Conservation (phyloP, 371 early-diverging fungal genomes). For the Rhizopus arrhizus region DNA sequence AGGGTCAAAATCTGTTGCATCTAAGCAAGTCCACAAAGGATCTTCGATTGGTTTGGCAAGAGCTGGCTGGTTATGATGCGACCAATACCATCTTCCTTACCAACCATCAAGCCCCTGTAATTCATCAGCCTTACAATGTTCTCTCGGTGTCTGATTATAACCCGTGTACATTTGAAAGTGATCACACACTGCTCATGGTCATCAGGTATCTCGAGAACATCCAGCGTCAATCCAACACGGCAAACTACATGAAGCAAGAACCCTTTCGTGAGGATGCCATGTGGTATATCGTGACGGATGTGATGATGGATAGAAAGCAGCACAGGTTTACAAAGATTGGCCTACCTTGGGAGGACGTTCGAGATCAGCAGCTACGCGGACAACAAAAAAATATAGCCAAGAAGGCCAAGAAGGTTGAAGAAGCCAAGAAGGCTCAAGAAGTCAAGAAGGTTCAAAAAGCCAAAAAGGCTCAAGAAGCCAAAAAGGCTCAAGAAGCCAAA, state of each 20-base stretch:
- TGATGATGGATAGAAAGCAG: not conserved
- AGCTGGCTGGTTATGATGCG: constrained; percentile 29
- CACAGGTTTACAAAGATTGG: not conserved
- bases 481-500: too few relatives aligned
- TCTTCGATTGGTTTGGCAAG: not conserved
- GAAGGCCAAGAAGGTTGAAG: too few relatives aligned
- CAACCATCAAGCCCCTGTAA: constrained; percentile 59
- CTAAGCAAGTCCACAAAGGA: not conserved
- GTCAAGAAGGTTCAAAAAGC: too few relatives aligned
- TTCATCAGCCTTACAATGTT: constrained; percentile 61
- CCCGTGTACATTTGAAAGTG: constrained; percentile 19
- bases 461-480: too few relatives aligned
- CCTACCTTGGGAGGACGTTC: too few relatives aligned
- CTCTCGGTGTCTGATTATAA: constrained; percentile 30
- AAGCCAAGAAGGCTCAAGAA: too few relatives aligned
- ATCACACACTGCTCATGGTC: constrained; percentile 50
- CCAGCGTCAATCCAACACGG: constrained; percentile 42
- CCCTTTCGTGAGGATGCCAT: constrained; percentile 31
- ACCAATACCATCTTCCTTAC: constrained; percentile 68
- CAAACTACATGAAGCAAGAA: constrained; percentile 45
- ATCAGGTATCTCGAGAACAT: constrained; percentile 46
- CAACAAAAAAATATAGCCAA: too few relatives aligned
- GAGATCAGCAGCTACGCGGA: too few relatives aligned
- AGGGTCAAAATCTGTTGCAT: not conserved
- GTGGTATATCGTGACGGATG: not conserved